phyloP scores from a whole-genome alignment of 2,329 filamentous ascomycete genomes.

The Aspergillus nomiae region DNA sequence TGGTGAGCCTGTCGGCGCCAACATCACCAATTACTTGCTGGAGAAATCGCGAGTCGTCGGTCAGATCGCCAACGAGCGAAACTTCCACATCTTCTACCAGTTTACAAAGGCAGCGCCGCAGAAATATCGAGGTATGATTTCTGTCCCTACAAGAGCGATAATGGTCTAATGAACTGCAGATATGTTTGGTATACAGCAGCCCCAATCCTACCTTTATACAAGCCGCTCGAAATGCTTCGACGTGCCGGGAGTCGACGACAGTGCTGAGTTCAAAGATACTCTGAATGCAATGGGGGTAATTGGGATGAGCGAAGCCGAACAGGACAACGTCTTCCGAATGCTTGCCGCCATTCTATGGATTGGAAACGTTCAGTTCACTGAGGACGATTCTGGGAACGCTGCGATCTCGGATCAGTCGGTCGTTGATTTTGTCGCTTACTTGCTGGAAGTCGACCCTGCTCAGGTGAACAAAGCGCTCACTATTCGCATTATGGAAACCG shows the following conservation, averaged over 20 bases:
- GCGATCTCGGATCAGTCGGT: constrained; percentile 85
- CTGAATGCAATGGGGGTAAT: constrained; percentile 94
- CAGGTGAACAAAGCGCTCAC: constrained; percentile 86
- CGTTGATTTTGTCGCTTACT: constrained; percentile 90
- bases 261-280: constrained; percentile 85
- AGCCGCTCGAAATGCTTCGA: constrained; percentile 93
- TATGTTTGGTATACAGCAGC: constrained; percentile 86
- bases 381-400: constrained; percentile 88
- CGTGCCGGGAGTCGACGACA: constrained; percentile 90
- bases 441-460: constrained; percentile 81
- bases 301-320: constrained; percentile 81
- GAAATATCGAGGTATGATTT: constrained; percentile 66
- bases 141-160: constrained; percentile 6
- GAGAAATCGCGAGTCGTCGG: constrained; percentile 95
- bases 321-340: constrained; percentile 97
- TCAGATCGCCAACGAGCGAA: constrained; percentile 92
- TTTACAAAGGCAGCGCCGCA: constrained; percentile 94
- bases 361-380: constrained; percentile 87
- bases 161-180: constrained; percentile 47
- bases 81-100: constrained; percentile 99
- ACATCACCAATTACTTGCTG: constrained; percentile 96
- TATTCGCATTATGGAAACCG: constrained; percentile 77
- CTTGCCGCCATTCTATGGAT: constrained; percentile 89
- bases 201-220: constrained; percentile 90
- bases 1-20: constrained; percentile 91